Conservation (phyloP, 2,329 filamentous ascomycete genomes). For the Cordyceps farinosa region DNA sequence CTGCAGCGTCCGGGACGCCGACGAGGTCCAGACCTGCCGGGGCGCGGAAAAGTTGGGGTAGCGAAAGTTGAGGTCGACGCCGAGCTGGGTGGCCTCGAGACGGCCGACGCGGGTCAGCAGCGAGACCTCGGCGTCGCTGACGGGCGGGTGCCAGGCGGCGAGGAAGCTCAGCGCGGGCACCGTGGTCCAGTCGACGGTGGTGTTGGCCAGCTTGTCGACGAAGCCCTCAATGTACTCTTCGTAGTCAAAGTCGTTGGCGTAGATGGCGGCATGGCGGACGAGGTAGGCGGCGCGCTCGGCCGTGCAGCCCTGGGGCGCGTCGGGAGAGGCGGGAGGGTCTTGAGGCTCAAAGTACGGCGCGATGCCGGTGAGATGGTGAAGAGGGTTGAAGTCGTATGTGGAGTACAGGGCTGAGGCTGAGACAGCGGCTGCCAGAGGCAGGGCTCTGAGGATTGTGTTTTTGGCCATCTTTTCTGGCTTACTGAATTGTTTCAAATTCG, state of each 20-base stretch:
- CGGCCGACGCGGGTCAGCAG: slow-evolving; percentile 59
- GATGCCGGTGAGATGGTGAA: slow-evolving; percentile 54
- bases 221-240: slow-evolving; percentile 56
- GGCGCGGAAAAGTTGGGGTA: slow-evolving; percentile 54
- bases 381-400: slow-evolving; percentile 48
- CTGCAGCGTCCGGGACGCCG: slow-evolving; percentile 57
- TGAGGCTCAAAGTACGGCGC: slow-evolving; percentile 56
- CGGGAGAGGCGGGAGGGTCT: slow-evolving; percentile 42
- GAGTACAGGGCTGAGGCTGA: slow-evolving; percentile 38
- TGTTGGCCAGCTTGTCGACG: slow-evolving; percentile 55
- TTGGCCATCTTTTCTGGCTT: neutral
- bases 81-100: slow-evolving; percentile 57
- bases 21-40: slow-evolving; percentile 57
- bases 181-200: slow-evolving; percentile 54
- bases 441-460: neutral
- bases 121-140: slow-evolving; percentile 54
- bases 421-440: slow-evolving; percentile 15
- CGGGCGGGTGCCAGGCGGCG: slow-evolving; percentile 52
- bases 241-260: slow-evolving; percentile 57
- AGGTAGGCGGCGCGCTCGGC: slow-evolving; percentile 52
- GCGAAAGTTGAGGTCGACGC: slow-evolving; percentile 54
- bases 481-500: neutral
- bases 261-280: slow-evolving; percentile 57
- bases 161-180: slow-evolving; percentile 56
- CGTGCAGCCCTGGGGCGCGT: slow-evolving; percentile 47